These are phyloP conservation scores for Boletus smithii DNA, from an alignment of 1,284 basidiomycete genomes.

Conservation along the genomic window DNA sequence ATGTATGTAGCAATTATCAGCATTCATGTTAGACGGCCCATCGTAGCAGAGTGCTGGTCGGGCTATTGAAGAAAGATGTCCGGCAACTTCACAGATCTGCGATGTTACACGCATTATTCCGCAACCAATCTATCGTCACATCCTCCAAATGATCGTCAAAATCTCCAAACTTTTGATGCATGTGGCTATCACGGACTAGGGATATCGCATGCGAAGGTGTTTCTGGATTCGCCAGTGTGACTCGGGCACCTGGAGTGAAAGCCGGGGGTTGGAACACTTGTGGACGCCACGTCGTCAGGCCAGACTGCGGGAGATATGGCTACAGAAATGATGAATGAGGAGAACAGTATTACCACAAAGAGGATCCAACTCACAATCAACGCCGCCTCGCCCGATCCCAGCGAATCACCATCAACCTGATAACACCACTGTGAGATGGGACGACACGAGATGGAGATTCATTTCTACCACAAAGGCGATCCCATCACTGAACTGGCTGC, in stretches of 20 bases:
- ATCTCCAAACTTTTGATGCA: constrained; percentile 61
- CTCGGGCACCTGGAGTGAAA: constrained; percentile 45
- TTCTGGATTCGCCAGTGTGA: constrained; percentile 43
- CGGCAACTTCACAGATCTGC: constrained; percentile 17
- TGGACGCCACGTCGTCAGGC: constrained; percentile 44
- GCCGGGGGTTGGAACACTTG: constrained; percentile 35
- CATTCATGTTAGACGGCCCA: too few species aligned
- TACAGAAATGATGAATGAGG: constrained; percentile 23
- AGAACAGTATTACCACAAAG: background rate
- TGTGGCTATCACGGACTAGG: constrained; percentile 45
- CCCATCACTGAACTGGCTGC: constrained; percentile 49
- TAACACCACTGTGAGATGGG: constrained; percentile 5
- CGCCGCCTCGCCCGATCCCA: constrained; percentile 49
- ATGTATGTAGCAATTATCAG: too few species aligned
- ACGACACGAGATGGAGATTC: constrained; percentile 3
- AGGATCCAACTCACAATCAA: constrained; percentile 47
- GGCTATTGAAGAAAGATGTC: too few species aligned
- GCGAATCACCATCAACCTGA: constrained; percentile 55
- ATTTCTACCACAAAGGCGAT: constrained; percentile 61
- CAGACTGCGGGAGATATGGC: constrained; percentile 46
- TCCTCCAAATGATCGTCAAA: constrained; percentile 79
- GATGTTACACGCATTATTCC: constrained; percentile 47
- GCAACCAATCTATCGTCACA: constrained; percentile 64
- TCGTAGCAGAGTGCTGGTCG: too few species aligned
- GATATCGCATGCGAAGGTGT: constrained; percentile 45